phyloP scores from a whole-genome alignment of 306 rosid species.

The Lathyrus oleraceus region DNA sequence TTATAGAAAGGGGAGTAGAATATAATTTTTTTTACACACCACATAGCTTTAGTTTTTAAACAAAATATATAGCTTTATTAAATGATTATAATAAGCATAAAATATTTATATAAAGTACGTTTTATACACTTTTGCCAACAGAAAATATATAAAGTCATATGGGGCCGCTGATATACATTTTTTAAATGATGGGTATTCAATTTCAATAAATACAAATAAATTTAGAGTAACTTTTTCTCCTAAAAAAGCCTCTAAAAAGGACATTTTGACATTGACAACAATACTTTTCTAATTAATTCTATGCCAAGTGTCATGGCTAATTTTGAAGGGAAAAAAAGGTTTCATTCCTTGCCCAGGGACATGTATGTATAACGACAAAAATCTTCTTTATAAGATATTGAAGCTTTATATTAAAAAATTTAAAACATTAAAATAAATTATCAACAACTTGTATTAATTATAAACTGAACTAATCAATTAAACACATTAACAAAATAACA shows the following conservation, averaged over 20 bases:
- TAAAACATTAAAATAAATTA: slow-evolving; percentile 17
- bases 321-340: background rate
- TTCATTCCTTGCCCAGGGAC: slow-evolving; percentile 1
- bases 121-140: too few relatives aligned
- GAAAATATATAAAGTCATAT: too few relatives aligned
- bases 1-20: too few relatives aligned
- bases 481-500: slow-evolving; percentile 16
- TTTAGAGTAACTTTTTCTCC: background rate
- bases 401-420: slow-evolving; percentile 22
- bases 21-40: too few relatives aligned
- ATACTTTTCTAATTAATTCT: background rate
- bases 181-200: too few relatives aligned
- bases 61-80: too few relatives aligned
- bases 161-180: too few relatives aligned
- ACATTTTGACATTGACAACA: background rate
- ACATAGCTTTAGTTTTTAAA: too few relatives aligned
- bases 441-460: slow-evolving; percentile 32
- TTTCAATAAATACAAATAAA: background rate
- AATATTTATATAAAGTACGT: too few relatives aligned
- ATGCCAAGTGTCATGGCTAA: slow-evolving; percentile 21
- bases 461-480: slow-evolving; percentile 26
- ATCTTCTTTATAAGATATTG: slow-evolving; percentile 19
- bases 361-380: slow-evolving; percentile 28
- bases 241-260: background rate
- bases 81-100: too few relatives aligned